Percentiles rank a stretch among this genome's conserved stretches.
Evolutionary conservation across 768 basidiomycete species (phyloP).

Genomic region (Mycena kentingensis): DNA sequence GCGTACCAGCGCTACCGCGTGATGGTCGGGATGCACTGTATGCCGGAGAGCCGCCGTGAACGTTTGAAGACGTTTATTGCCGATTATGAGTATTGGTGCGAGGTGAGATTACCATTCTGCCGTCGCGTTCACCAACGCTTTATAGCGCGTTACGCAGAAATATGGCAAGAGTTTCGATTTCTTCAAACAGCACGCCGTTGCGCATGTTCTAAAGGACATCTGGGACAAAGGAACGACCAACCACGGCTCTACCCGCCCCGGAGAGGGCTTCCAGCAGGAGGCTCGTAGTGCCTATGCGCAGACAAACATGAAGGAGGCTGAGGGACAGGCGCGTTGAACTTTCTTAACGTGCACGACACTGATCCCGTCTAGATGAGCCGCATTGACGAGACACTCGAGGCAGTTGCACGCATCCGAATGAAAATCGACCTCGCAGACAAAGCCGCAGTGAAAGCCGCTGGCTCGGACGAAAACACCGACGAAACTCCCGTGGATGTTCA

Average conservation of each 20-base stretch:
- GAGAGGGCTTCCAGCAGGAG: constrained; percentile 37
- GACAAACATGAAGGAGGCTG: constrained; percentile 32
- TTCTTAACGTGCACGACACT: background rate
- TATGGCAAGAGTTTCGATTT: constrained; percentile 33
- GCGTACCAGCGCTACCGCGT: too few species aligned
- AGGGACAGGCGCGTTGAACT: constrained; percentile 27
- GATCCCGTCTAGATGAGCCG: constrained; percentile 8
- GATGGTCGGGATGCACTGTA: background rate
- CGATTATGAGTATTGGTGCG: background rate
- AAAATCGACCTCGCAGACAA: constrained; percentile 11
- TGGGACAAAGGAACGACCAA: constrained; percentile 29
- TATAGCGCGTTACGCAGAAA: constrained; percentile 20
- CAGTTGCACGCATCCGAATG: constrained; percentile 20
- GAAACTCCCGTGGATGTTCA: constrained; percentile 9
- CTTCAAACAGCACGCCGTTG: constrained; percentile 30
- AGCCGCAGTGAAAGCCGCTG: background rate
- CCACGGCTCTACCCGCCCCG: constrained; percentile 31
- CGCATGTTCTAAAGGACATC: constrained; percentile 29
- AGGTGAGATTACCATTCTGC: constrained; percentile 12
- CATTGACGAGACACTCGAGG: constrained; percentile 16
- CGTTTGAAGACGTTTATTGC: constrained; percentile 2
- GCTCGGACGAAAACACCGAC: background rate
- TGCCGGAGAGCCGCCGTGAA: background rate
- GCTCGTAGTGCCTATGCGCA: constrained; percentile 29
- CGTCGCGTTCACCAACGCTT: background rate